Percentiles rank a stretch among this genome's conserved stretches.
Conservation (phyloP, 257 asterid species). For the Verbascum thapsus region DNA sequence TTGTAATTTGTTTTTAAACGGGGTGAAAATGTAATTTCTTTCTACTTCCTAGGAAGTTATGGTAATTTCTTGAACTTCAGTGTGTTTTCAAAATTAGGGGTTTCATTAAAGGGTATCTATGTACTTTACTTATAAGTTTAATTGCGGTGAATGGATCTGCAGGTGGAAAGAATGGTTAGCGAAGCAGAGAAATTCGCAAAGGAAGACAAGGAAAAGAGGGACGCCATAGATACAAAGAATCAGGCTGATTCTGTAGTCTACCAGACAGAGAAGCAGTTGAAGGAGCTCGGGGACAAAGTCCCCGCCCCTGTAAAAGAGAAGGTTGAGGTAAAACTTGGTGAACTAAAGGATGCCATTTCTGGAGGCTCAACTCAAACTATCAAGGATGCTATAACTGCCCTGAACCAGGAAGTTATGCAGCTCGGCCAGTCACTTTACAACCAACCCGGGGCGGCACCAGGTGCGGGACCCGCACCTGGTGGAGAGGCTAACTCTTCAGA, state of each 20-base stretch:
- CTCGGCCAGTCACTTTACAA: conserved; percentile 91
- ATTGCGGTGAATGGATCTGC: conserved; percentile 14
- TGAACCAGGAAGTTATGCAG: conserved; percentile 98
- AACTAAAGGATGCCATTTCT: conserved; percentile 81
- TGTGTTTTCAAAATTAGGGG: no score
- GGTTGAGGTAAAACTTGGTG: conserved; percentile 91
- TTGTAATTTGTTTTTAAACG: no score
- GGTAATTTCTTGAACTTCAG: no score
- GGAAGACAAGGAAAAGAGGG: conserved; percentile 99
- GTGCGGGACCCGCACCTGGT: conserved; percentile 74
- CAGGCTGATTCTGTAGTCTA: conserved; percentile 94
- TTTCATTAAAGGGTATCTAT: no score
- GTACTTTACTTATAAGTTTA: no score
- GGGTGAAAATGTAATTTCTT: no score
- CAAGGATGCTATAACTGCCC: conserved; percentile 89
- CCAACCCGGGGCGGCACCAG: conserved; percentile 81
- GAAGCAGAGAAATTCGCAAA: conserved; percentile 93
- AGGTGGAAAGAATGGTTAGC: conserved; percentile 95
- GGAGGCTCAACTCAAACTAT: conserved; percentile 83
- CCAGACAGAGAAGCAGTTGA: conserved; percentile 97
- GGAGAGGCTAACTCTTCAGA: conserved; percentile 55
- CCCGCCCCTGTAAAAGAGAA: conserved; percentile 86
- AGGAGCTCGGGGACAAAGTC: conserved; percentile 94
- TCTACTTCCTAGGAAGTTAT: no score
- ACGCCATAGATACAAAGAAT: conserved; percentile 92